A percentile compares a stretch with the other conserved stretches of the same genome.
Conservation (phyloP, 805 yeast species). For the Candida sanyiensis region DNA sequence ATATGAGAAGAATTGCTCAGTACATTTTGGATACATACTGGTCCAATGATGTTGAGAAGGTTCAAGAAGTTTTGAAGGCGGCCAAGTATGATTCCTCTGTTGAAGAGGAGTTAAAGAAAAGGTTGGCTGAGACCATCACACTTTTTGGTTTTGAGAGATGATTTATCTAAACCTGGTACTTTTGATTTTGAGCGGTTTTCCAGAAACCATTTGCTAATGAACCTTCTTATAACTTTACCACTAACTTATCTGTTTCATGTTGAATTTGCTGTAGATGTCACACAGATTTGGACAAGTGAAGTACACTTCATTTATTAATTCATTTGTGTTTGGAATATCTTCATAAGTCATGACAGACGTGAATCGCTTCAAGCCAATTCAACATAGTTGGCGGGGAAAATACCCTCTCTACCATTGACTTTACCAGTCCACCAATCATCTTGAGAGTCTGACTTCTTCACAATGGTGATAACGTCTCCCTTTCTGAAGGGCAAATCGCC, state of each 20-base stretch:
- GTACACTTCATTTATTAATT: neutral
- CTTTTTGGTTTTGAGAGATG: conserved; percentile 25
- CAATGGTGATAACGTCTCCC: conserved; percentile 87
- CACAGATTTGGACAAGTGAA: no score
- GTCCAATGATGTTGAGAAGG: conserved; percentile 23
- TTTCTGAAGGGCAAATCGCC: conserved; percentile 91
- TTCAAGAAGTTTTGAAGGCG: conserved; percentile 11
- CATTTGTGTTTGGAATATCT: neutral
- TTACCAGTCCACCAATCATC: conserved; percentile 99
- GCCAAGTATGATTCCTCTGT: conserved; percentile 14
- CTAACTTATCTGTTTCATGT: no score
- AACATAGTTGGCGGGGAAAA: conserved; percentile 96
- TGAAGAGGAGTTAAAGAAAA: conserved; percentile 11
- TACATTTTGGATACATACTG: conserved; percentile 33
- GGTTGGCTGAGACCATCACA: conserved; percentile 18
- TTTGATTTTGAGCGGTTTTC: no score
- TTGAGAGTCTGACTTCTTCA: conserved; percentile 78
- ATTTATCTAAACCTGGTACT: no score
- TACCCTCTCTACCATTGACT: conserved; percentile 77
- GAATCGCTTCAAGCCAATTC: conserved; percentile 43
- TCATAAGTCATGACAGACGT: neutral
- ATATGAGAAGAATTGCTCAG: conserved; percentile 28
- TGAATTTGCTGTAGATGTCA: no score
- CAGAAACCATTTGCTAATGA: no score
- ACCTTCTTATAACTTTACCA: no score